Base-by-base conservation (phyloP, 352 stramenopile genomes). In the Nothophytophthora sp. region DNA sequence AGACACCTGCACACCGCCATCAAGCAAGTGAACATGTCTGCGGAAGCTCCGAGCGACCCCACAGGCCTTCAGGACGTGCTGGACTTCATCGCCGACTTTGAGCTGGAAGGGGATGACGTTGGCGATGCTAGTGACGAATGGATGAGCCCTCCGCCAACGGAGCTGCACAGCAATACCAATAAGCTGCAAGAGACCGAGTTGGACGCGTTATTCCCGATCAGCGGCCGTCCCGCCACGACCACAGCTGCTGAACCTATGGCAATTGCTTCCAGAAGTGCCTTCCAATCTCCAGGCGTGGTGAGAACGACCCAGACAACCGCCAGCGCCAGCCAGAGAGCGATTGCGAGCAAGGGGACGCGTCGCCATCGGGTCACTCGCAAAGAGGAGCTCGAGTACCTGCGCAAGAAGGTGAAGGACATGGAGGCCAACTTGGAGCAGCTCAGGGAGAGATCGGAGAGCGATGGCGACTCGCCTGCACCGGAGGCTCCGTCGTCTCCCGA, bases 321-420 rank as follows among this genome's bases (percentile, higher is more conserved):
- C 27, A 30, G 11, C 27, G 11, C 27, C 6, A 30, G 6, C 5
- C 6, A 30, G 27, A 6, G 27, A 11, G 27, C 6, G 27, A 30
- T 11, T 6, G 11, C 27, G 11, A 6, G 6, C 27, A 47, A 46
- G 9, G 3, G 33, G 3, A 19, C 52, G 28, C 51, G 52, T 20
- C 51, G 58, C 11, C 58, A 50, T 25, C 52, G 58, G 20, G 39
- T 63, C 3, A 67, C 37, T 50, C 62, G 62, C n/a, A 63, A 65
- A 18, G 50, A 77, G 47, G 63, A 77, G 38, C 52, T 77, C 10
- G 47, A 67, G 3, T 73, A 75, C 24, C 40, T 77, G 29, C 63
- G 63, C 8, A 52, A 63, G 39, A 67, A 58, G 28, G 65, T 78
- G 3, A 46, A 16, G 4, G 64, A 68, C 3, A 67, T 78, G 47